Base-by-base conservation (phyloP, 495 filamentous ascomycete species). In the Chaetomium cochliodes region DNA sequence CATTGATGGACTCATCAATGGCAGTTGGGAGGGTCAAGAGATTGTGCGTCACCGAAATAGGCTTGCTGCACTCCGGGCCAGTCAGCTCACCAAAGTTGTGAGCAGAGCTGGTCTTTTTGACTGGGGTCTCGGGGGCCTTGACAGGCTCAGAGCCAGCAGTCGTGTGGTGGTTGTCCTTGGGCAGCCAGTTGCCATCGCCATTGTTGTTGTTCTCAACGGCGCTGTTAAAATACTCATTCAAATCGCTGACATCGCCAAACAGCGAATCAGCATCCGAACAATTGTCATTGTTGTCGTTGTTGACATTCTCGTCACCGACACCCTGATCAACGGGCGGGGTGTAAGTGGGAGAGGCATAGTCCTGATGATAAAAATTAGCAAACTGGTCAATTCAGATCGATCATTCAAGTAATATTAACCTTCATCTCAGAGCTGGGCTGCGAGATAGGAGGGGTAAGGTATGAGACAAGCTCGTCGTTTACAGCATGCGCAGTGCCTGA, bases 401-500 rank as follows among this genome's bases (percentile, higher is more conserved):
- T 13, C 1, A 2, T 22, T 8, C 3, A 8, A 12, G 13, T 18
- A 28, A 28, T 15, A 46, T 49, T 42, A 11, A 62, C 59, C 47
- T 62, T 42, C 2, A 13, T 28, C 13, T 26, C 44, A 28, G 59
- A 11, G 20, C 12, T n/a, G 33, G 51, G 5, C 59, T 52, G 59
- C 5, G 37, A 53, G 23, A 18, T 13, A 25, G 28, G 0, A 30
- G 33, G 53, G 25, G 52, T 57, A 13, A 8, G 52, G 28, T 41
- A 42, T 13, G 44, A 42, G 30, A 37, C 33, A 37, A 37, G 47
- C 12, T 53, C 33, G 9, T 18, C 28, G 26, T 13, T 55, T 49
- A 57, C 61, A 63, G 53, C 61, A 50, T 5, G 1, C 18, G 53
- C 42, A 63, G 61, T 63, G 18, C 61, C 52, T 25, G 61, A 57